Base-by-base conservation (phyloP, 2,329 filamentous ascomycete species). In the Fusarium continuum region DNA sequence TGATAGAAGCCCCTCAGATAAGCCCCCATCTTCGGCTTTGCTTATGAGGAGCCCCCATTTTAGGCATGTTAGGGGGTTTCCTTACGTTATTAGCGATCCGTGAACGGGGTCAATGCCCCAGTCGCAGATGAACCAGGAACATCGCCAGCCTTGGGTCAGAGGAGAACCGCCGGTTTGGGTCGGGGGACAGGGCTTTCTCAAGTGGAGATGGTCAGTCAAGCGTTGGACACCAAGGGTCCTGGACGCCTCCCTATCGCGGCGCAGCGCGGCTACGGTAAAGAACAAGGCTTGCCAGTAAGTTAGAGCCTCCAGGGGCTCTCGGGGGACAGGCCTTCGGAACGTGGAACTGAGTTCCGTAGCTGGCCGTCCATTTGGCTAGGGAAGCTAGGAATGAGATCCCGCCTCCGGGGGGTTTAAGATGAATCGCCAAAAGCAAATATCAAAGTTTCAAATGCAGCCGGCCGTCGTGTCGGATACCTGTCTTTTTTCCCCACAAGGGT, bases 131-230 rank as follows among this genome's bases (percentile, higher is more conserved):
- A 49, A 44, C 54, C 61, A 55, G 31, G 57, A 40, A 52, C 62
- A 57, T 53, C 41, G 26, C 51, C 49, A 53, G 52, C 34, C 50
- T 49, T 61, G 43, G 55, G 22, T 14, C 3, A 28, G 46, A 61
- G 40, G 35, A 47, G 60, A 68, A 65, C 67, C 67, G 40, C 54
- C 54, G 58, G 53, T 53, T 66, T 41, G 67, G 67, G 61, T 66
- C 67, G 48, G 64, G 62, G 57, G 43, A 28, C 43, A 39, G 44
- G 35, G 39, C 22, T 26, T 35, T 11, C 36, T 8, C 11, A 31
- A 35, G 48, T 46, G 59, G 61, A 38, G 36, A 36, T n/a, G 34
- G 48, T 32, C 32, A 20, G 40, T 43, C 35, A 41, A 47, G 26
- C 43, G 50, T 46, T 56, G 48, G 43, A 29, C 36, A 28, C 26